phyloP scores from a whole-genome alignment of 2,329 filamentous ascomycete species.

The Cytospora chrysosperma region DNA sequence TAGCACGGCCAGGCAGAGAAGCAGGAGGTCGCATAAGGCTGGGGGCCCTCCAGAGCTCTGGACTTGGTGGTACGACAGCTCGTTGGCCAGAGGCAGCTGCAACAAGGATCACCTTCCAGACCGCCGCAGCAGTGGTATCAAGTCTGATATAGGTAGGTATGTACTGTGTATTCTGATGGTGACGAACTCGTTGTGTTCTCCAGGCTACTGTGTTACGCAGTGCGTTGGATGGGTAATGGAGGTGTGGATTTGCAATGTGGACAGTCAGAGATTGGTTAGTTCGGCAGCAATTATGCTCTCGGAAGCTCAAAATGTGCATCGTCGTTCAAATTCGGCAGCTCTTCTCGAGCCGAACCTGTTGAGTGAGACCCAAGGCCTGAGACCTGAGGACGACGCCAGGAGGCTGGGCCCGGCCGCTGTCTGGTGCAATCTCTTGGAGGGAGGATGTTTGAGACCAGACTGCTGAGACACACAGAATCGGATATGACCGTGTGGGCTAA shows the following conservation, averaged over 20 bases:
- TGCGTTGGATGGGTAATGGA: neutral
- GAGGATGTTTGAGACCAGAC: neutral
- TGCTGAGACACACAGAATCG: neutral
- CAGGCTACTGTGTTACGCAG: too few relatives aligned
- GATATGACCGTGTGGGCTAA: neutral
- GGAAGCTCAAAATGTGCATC: neutral
- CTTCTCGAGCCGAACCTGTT: neutral
- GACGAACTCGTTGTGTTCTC: too few relatives aligned
- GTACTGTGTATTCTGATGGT: too few relatives aligned
- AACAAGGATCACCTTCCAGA: constrained; percentile 1
- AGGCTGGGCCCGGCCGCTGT: neutral
- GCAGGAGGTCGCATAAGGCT: constrained; percentile 7
- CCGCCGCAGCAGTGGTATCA: neutral
- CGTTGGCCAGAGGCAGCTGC: constrained; percentile 2
- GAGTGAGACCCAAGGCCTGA: too few relatives aligned
- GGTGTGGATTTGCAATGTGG: neutral
- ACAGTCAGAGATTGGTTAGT: neutral
- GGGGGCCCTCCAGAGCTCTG: neutral
- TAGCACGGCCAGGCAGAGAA: neutral
- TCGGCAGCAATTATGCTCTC: neutral
- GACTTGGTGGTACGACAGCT: constrained; percentile 1
- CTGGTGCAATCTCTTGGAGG: neutral
- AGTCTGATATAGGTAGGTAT: too few relatives aligned
- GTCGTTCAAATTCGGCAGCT: neutral
- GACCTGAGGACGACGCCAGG: neutral